phyloP scores from a whole-genome alignment of 2,329 filamentous ascomycete genomes.

The Nothomitra cinnamomea region DNA sequence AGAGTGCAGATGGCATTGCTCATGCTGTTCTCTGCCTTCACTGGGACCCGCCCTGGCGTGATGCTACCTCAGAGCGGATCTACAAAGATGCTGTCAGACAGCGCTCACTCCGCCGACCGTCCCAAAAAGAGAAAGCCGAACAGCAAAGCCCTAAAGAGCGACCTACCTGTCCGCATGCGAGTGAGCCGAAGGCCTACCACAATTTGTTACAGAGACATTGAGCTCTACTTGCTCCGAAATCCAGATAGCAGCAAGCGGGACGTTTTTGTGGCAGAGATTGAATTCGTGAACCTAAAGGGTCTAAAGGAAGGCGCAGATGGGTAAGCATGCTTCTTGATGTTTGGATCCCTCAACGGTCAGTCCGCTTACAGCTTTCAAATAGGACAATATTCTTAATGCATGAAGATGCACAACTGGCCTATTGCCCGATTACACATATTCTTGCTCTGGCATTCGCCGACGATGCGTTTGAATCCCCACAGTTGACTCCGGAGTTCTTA shows the following conservation, averaged over 20 bases:
- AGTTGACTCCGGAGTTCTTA: slow-evolving; percentile 12
- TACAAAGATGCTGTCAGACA: too few species aligned
- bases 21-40: slow-evolving; percentile 13
- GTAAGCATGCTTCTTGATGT: slow-evolving; percentile 7
- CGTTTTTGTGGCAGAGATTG: slow-evolving; percentile 13
- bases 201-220: slow-evolving; percentile 15
- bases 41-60: slow-evolving; percentile 13
- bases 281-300: slow-evolving; percentile 16
- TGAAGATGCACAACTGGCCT: slow-evolving; percentile 12
- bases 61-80: too few species aligned
- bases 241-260: too few species aligned
- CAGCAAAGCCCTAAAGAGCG: too few species aligned
- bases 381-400: slow-evolving; percentile 15
- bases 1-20: slow-evolving; percentile 12
- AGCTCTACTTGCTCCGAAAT: slow-evolving; percentile 15
- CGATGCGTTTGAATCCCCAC: slow-evolving; percentile 13
- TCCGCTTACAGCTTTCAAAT: slow-evolving; percentile 7
- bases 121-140: too few species aligned
- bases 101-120: too few species aligned
- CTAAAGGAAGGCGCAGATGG: slow-evolving; percentile 11
- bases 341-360: not conserved
- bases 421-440: slow-evolving; percentile 12
- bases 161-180: too few species aligned
- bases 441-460: slow-evolving; percentile 15
- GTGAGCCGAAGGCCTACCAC: slow-evolving; percentile 10